Evolutionary conservation across 2,329 filamentous ascomycete genomes (phyloP), one percentile per base, ranked within the genome.

Genomic region (Huntiella savannae): DNA sequence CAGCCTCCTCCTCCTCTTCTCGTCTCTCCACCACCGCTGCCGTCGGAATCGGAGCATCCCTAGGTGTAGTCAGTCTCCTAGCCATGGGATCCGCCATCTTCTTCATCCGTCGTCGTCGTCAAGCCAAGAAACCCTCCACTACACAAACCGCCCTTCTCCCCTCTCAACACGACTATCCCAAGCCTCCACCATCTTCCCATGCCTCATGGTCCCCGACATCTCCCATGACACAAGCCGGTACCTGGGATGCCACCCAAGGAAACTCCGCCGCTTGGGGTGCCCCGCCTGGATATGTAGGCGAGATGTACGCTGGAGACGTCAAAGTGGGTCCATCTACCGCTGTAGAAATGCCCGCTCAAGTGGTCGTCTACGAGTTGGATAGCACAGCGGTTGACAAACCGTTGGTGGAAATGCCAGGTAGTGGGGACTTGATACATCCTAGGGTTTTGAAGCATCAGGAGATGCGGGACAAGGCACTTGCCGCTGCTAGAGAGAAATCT

Each of bases 41-140:
- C 15, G 57, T 64, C 38, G 65, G 62, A 7, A 57, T 68, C 7
- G 63, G 60, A 4, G 58, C 63, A 0, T 65, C 63, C 8, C 56
- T 59, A 2, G 56, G 59, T 1, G 45, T 54, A 2, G 56, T 43
- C 2, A 60, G 59, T 32, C 51, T 60, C 32, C 54, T 53, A 1
- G 40, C 54, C 13, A 52, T 53, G 2, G 52, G 41, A 0, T 13
- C 57, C 1, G 47, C 54, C 11, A 51, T 56, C 48, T 55, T 55
- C 46, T 49, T 57, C 38, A 47, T 59, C 41, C 57, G 56, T 3
- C 55, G 61, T 13, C 55, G 54, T 17, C 53, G 51, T 46, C 55
- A 53, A 43, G 54, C 44, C 38, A 46, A 38, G 1, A 33, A 33
- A 33, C 13, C 35, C 55, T 52, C 45, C 55, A 53, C 45, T 54